A percentile compares a stretch with the other conserved stretches of the same genome.
These are phyloP conservation scores for Cystobasidium onofrii DNA, from an alignment of 768 basidiomycete species.

Conservation along the genomic window DNA sequence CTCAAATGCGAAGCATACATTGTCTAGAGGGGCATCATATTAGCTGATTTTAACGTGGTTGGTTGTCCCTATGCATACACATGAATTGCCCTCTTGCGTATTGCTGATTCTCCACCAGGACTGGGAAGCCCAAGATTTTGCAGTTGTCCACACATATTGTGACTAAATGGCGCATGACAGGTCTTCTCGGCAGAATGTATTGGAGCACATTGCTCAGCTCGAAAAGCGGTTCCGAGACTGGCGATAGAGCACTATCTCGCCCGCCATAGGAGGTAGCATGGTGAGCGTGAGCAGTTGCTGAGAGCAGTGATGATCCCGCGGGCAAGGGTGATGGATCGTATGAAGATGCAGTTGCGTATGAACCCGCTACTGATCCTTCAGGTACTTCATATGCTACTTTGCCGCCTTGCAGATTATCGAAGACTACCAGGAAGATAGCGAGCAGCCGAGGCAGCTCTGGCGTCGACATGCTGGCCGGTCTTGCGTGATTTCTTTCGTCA, in stretches of 20 bases:
- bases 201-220: constrained; percentile 85
- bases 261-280: constrained; percentile 1
- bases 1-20: constrained; percentile 93
- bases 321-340: constrained; percentile 16
- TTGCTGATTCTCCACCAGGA: constrained; percentile 57
- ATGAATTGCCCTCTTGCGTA: constrained; percentile 49
- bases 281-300: constrained; percentile 9
- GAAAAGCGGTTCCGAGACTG: constrained; percentile 53
- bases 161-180: constrained; percentile 78
- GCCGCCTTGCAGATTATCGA: constrained; percentile 75
- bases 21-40: constrained; percentile 44
- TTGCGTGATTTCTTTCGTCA: not conserved
- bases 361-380: constrained; percentile 66
- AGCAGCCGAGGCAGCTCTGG: constrained; percentile 55
- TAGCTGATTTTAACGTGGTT: not conserved
- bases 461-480: not conserved
- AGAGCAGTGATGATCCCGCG: constrained; percentile 8
- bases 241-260: constrained; percentile 7
- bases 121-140: constrained; percentile 86
- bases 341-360: constrained; percentile 38
- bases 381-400: constrained; percentile 90
- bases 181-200: constrained; percentile 82
- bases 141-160: constrained; percentile 72
- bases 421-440: constrained; percentile 79
- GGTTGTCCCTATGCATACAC: not conserved